Evolutionary conservation across 2,329 filamentous ascomycete genomes (phyloP), one percentile per base, ranked within the genome.

Genomic region (Penicillium sp.): DNA sequence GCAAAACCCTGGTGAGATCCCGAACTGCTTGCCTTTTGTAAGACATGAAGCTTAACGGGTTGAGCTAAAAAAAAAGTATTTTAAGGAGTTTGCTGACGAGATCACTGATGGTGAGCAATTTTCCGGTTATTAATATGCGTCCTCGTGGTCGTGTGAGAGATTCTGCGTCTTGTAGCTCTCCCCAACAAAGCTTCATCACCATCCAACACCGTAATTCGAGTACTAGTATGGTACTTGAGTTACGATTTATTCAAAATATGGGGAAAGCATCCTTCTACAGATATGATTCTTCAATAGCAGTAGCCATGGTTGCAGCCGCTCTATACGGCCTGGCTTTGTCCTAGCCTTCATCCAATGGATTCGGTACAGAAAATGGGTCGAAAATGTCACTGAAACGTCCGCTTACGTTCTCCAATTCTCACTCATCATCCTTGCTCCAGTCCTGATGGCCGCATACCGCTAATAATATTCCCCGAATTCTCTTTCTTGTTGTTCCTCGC

Each of bases 401-500:
- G 23, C 66, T 17, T 75, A 69, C 41, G 68, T 71, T 15, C 50
- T 70, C 17, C 72, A 75, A 49, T 73, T 73, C 47, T 61, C 66
- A n/a, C 58, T 74, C 18, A 63, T 74, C 15, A 67, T 75, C 29
- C 63, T 75, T 20, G 68, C 72, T 0, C 72, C 73, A 1, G 68
- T 74, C 3, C 59, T 75, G 20, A 74, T 75, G 69, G 72, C 72
- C 18, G 72, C 69, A 3, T 68, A 66, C 36, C 67, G 72, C 49
- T 76, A 76, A 64, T 75, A 43, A 56, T 70, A 20, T 75, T 75
- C 52, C 67, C 27, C 71, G 73, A 21, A 71, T 75, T 43, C 62
- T 74, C 15, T 73, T 72, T 49, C 64, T 69, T 24, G 62, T 74
- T n/a, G 67, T 76, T 2, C 73, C 71, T 0, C 47, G 59, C 3